Percentiles rank a stretch among this genome's conserved stretches.
Conservation (phyloP, 2,329 filamentous ascomycete species). For the Lasiodiplodia hormozganensis region DNA sequence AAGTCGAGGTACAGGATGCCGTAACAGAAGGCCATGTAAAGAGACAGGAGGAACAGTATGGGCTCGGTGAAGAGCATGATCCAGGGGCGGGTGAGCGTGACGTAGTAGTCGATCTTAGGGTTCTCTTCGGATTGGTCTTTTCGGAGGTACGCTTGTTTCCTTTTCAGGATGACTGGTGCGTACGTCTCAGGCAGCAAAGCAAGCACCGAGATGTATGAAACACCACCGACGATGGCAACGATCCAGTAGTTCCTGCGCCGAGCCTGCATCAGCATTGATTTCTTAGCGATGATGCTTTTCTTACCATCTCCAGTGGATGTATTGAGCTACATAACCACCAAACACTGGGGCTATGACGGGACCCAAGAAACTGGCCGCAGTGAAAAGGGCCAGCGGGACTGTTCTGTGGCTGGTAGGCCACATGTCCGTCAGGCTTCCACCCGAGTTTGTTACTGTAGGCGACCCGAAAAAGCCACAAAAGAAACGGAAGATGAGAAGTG, state of each 20-base stretch:
- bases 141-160: background rate
- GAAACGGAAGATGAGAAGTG: conserved; percentile 53
- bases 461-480: conserved; percentile 66
- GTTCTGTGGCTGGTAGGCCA: conserved; percentile 79
- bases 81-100: conserved; percentile 32
- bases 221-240: conserved; percentile 74
- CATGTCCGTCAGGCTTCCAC: conserved; percentile 68
- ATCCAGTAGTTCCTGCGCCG: conserved; percentile 68
- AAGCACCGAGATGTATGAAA: conserved; percentile 35
- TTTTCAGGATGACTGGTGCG: conserved; percentile 56
- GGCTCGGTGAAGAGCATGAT: conserved; percentile 70
- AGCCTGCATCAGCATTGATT: conserved; percentile 26
- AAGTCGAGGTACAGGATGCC: conserved; percentile 90
- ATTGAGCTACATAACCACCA: conserved; percentile 59
- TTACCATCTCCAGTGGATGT: conserved; percentile 68
- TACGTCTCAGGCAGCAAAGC: conserved; percentile 73
- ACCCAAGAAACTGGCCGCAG: conserved; percentile 60
- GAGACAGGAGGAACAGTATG: conserved; percentile 67
- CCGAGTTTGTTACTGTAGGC: conserved; percentile 53
- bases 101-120: conserved; percentile 28
- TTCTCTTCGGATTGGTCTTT: conserved; percentile 4
- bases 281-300: conserved; percentile 31
- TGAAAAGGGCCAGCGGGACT: conserved; percentile 68
- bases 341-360: conserved; percentile 52
- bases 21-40: conserved; percentile 74